Conservation (phyloP, 192 early-diverging fungal genomes). For the Gryganskiella cystojenkinii region DNA sequence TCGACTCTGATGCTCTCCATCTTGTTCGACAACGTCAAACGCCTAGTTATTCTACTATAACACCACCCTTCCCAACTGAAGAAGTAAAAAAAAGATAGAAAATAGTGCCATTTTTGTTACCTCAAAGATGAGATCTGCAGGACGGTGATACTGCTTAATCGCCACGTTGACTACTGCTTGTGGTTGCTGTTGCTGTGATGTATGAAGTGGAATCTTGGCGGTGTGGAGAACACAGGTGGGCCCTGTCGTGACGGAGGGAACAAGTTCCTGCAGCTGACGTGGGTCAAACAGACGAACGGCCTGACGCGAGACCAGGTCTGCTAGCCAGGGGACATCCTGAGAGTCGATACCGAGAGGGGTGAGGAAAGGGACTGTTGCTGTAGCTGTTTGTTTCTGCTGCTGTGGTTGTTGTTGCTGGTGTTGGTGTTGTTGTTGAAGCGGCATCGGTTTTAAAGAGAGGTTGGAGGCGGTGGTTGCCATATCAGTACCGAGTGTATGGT, state of each 20-base stretch:
- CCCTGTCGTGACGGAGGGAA: conserved; percentile 20
- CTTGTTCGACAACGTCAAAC: too few species aligned
- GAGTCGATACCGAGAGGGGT: conserved; percentile 29
- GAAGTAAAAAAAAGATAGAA: too few species aligned
- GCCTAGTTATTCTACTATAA: too few species aligned
- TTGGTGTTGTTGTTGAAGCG: background rate
- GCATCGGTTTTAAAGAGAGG: background rate
- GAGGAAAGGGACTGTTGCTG: conserved; percentile 21
- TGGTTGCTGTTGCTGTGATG: background rate
- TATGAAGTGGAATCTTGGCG: conserved; percentile 6
- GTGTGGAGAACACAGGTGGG: conserved; percentile 35
- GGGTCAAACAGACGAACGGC: conserved; percentile 34
- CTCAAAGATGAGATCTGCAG: conserved; percentile 39
- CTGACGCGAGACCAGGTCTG: conserved; percentile 33
- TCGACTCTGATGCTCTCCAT: too few species aligned
- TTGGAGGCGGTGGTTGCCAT: background rate
- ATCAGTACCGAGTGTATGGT: background rate
- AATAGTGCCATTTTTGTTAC: too few species aligned
- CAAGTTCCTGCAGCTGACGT: conserved; percentile 23
- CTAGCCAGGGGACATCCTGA: conserved; percentile 44
- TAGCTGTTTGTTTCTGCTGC: too few species aligned
- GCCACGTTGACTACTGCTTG: conserved; percentile 10
- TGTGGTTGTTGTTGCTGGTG: background rate
- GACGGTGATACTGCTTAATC: conserved; percentile 41
- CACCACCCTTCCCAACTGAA: too few species aligned